phyloP scores from a whole-genome alignment of 257 asterid species.

The Nicotiana noctiflora region DNA sequence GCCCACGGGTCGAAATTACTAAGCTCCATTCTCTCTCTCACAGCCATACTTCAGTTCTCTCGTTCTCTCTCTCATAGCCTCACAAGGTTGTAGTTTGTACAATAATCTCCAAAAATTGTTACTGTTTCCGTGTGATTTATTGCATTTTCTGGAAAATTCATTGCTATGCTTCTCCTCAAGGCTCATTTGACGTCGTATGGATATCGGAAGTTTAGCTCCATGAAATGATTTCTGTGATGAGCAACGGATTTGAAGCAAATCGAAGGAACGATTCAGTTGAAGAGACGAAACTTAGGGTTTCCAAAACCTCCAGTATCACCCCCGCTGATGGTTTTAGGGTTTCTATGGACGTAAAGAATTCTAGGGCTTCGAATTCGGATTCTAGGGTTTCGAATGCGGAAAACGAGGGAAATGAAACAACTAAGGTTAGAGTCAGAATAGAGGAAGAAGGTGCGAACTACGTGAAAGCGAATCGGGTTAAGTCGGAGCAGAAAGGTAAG shows the following conservation, averaged over 20 bases:
- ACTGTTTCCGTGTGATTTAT: neutral
- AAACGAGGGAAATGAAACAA: slow-evolving; percentile 5
- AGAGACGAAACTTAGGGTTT: slow-evolving; percentile 11
- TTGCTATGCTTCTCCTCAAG: neutral
- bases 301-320: neutral
- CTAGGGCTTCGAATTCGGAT: slow-evolving; percentile 14
- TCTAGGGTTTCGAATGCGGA: neutral
- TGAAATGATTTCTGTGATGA: slow-evolving; percentile 29
- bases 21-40: neutral
- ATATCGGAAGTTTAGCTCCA: neutral
- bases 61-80: neutral
- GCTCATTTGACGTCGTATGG: neutral
- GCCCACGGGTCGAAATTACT: neutral
- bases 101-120: neutral
- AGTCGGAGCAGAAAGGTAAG: neutral
- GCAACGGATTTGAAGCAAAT: slow-evolving; percentile 21
- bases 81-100: slow-evolving; percentile 20
- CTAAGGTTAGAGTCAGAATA: slow-evolving; percentile 16
- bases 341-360: slow-evolving; percentile 12
- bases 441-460: slow-evolving; percentile 1
- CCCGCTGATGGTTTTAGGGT: slow-evolving; percentile 18
- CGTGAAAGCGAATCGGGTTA: neutral
- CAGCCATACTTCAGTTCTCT: neutral
- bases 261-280: slow-evolving; percentile 7
- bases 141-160: neutral